Evolutionary conservation across 2,329 filamentous ascomycete species (phyloP), one percentile per base, ranked within the genome.

Genomic region (Colletotrichum destructivum): DNA sequence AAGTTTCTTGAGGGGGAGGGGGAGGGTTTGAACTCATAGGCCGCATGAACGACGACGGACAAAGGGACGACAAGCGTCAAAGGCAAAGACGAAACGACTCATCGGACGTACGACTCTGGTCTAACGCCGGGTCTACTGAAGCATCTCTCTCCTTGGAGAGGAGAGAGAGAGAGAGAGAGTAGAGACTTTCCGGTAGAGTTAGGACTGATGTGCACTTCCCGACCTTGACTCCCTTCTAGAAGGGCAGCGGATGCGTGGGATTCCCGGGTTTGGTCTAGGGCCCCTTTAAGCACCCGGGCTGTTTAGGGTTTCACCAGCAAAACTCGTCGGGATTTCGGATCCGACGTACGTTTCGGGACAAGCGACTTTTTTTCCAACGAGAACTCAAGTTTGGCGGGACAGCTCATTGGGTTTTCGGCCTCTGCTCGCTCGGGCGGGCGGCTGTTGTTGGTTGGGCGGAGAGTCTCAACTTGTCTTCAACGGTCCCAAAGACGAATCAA

Each of bases 221-320:
- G 26, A 38, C 23, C 56, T 46, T n/a, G 31, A 23, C 21, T 51
- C n/a, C 13, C 56, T 67, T 68, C 57, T 71, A 62, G 57, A 71
- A 68, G 15, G 8, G 21, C 21, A 13, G 21, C 21, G 16, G 9
- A 18, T 5, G n/a, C 18, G 18, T 38, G n/a, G 31, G 26, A n/a
- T 49, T 38, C 9, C 26, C 13, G 2, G 4, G 1, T 26, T 9
- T n/a, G 7, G 31, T 16, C 46, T 40, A 18, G 46, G 46, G 6
- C 31, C 31, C 31, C 11, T 13, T 11, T 4, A 12, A n/a, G 46
- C 44, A 21, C 47, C 3, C 11, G 13, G 21, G 35, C 15, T 2
- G n/a, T 16, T 38, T 52, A 38, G 31, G 47, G n/a, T 51, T 12
- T 5, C 13, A 11, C 21, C 23, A 31, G 31, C 31, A 31, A 9